phyloP scores from a whole-genome alignment of 208 protist genomes.

The Leishmania gerbilli region DNA sequence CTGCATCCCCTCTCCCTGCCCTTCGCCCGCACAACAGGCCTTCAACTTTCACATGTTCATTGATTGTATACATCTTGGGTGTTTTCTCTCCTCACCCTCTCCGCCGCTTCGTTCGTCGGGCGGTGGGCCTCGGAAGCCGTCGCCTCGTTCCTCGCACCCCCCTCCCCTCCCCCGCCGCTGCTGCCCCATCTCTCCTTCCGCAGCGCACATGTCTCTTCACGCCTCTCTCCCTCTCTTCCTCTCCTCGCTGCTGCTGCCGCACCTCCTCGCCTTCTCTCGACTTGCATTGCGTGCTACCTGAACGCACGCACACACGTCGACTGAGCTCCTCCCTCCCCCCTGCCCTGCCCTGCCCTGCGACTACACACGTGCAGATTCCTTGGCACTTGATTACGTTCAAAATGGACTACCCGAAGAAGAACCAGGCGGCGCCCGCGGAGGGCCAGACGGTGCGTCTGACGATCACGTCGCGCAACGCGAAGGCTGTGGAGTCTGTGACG shows the following conservation, averaged over 20 bases:
- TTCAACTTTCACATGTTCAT: not conserved
- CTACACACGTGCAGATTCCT: constrained; percentile 23
- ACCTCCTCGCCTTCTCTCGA: not conserved
- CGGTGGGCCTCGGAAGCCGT: not conserved
- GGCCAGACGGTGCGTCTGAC: constrained; percentile 97
- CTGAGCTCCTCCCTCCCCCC: not conserved
- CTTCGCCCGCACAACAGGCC: not conserved
- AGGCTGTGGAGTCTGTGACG: constrained; percentile 98
- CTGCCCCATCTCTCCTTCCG: not conserved
- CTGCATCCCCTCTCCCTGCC: not conserved
- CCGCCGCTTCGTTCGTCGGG: not conserved
- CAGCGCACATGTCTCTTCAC: not conserved
- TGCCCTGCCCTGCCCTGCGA: not conserved
- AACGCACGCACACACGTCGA: not conserved
- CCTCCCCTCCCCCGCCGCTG: not conserved
- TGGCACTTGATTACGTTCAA: constrained; percentile 76
- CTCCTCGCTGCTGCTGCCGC: not conserved
- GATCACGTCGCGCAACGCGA: constrained; percentile 96
- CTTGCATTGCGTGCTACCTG: not conserved
- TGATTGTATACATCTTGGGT: not conserved
- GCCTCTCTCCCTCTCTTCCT: not conserved
- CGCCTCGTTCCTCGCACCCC: not conserved
- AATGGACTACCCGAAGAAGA: constrained; percentile 86
- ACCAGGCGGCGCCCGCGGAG: constrained; percentile 49
- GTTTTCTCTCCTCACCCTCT: not conserved